phyloP scores from a whole-genome alignment of 768 basidiomycete species.

The Suillus subaureus region DNA sequence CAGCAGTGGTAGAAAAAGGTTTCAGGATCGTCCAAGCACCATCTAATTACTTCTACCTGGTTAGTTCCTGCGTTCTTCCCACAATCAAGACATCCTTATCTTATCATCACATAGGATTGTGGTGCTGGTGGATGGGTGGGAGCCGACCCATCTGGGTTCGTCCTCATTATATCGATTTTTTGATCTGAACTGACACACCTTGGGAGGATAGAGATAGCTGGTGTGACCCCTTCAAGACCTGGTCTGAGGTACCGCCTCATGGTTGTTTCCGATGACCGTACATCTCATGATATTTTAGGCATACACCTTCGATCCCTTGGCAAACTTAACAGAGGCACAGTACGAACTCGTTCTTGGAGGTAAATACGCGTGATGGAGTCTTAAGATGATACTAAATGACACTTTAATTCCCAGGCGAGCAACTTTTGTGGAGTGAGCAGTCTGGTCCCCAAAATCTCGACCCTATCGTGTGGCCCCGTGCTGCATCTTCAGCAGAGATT shows the following conservation, averaged over 20 bases:
- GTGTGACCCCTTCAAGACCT: constrained; percentile 56
- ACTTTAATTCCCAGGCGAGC: constrained; percentile 28
- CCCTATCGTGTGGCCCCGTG: constrained; percentile 49
- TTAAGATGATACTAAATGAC: constrained; percentile 9
- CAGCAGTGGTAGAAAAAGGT: constrained; percentile 40
- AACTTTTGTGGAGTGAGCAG: constrained; percentile 51
- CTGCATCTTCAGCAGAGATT: constrained; percentile 50
- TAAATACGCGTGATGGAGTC: constrained; percentile 14
- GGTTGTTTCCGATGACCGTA: constrained; percentile 12
- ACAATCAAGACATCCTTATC: background rate
- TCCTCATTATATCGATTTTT: background rate
- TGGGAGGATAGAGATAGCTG: constrained; percentile 39
- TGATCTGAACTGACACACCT: constrained; percentile 2
- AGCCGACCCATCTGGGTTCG: constrained; percentile 32
- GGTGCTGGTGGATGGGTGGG: constrained; percentile 53
- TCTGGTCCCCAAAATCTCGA: constrained; percentile 46
- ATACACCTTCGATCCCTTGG: constrained; percentile 53
- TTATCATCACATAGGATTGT: constrained; percentile 38
- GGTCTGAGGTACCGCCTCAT: constrained; percentile 40
- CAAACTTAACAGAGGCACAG: constrained; percentile 40
- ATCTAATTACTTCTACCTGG: constrained; percentile 56
- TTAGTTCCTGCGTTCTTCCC: constrained; percentile 14
- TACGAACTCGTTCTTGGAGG: constrained; percentile 41
- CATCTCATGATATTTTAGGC: constrained; percentile 33
- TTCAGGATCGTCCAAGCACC: constrained; percentile 50